Conservation (phyloP, 768 basidiomycete species). For the Exsudoporus frostii region DNA sequence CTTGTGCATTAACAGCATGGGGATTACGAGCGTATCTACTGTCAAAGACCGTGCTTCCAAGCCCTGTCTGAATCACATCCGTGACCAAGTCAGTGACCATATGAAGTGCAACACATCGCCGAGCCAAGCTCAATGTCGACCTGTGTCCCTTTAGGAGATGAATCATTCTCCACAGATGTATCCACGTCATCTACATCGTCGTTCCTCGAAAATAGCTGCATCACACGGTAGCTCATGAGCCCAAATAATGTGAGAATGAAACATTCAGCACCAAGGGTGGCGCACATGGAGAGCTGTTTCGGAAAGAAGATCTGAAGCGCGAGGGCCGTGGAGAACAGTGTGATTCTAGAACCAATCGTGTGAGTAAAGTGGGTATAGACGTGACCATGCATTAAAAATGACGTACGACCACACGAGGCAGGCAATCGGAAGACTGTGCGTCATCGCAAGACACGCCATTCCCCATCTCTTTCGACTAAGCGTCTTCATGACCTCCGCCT, state of each 20-base stretch:
- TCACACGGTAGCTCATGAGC: neutral
- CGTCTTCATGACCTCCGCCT: constrained; percentile 3
- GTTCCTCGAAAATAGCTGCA: neutral
- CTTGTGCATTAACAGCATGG: too few species aligned
- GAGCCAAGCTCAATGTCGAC: neutral
- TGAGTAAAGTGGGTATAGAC: neutral
- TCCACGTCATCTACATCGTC: neutral
- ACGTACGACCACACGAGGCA: constrained; percentile 18
- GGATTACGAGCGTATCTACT: neutral
- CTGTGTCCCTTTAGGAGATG: neutral
- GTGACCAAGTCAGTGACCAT: neutral
- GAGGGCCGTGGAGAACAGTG: constrained; percentile 10
- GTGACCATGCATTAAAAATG: neutral
- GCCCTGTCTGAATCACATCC: neutral
- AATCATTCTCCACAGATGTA: neutral
- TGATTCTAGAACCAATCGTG: constrained; percentile 2
- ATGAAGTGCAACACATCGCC: neutral
- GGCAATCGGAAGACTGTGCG: constrained; percentile 16
- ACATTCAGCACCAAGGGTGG: constrained; percentile 7
- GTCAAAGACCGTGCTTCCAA: neutral
- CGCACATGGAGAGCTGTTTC: neutral
- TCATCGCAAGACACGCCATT: constrained; percentile 11
- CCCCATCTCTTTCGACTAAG: constrained; percentile 5
- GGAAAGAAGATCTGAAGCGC: constrained; percentile 6
- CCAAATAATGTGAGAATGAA: neutral